Percentiles rank a stretch among this genome's conserved stretches.
These are phyloP conservation scores for Arctium lappa DNA, from an alignment of 129 eudicot genomes.

Conservation along the genomic window DNA sequence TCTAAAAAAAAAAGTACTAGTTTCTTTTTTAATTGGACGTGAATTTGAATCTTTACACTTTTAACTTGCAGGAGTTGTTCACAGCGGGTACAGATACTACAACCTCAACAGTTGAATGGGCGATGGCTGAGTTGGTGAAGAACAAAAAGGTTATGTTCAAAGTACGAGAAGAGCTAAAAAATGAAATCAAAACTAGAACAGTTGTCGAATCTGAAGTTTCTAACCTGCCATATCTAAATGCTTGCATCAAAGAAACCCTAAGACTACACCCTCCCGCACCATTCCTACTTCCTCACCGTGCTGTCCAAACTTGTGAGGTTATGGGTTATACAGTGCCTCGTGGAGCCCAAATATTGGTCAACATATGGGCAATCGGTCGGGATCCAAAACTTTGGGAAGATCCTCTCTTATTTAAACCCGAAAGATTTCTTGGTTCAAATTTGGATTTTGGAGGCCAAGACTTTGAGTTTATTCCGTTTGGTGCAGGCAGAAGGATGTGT, in stretches of 20 bases:
- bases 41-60: neutral
- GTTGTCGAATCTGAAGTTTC: constrained; percentile 15
- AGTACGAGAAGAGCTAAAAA: constrained; percentile 13
- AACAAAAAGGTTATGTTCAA: constrained; percentile 25
- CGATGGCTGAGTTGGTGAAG: constrained; percentile 32
- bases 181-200: neutral
- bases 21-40: too few species aligned
- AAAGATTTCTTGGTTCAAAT: constrained; percentile 26
- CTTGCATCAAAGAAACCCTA: constrained; percentile 38
- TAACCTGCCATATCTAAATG: constrained; percentile 25
- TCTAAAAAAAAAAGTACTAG: too few species aligned
- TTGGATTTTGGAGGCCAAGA: constrained; percentile 36
- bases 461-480: constrained; percentile 35
- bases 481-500: constrained; percentile 42
- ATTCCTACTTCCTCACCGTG: constrained; percentile 29
- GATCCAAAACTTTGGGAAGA: constrained; percentile 33
- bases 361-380: constrained; percentile 37
- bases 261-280: constrained; percentile 40
- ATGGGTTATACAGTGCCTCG: constrained; percentile 34
- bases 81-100: constrained; percentile 27
- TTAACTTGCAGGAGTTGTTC: constrained; percentile 24
- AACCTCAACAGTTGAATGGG: constrained; percentile 33
- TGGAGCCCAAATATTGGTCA: constrained; percentile 16
- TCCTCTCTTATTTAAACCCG: constrained; percentile 26
- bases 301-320: constrained; percentile 19